A percentile compares a stretch with the other conserved stretches of the same genome.
Evolutionary conservation across 1,139 yeast genomes (phyloP).

Genomic region (Yarrowia galli): DNA sequence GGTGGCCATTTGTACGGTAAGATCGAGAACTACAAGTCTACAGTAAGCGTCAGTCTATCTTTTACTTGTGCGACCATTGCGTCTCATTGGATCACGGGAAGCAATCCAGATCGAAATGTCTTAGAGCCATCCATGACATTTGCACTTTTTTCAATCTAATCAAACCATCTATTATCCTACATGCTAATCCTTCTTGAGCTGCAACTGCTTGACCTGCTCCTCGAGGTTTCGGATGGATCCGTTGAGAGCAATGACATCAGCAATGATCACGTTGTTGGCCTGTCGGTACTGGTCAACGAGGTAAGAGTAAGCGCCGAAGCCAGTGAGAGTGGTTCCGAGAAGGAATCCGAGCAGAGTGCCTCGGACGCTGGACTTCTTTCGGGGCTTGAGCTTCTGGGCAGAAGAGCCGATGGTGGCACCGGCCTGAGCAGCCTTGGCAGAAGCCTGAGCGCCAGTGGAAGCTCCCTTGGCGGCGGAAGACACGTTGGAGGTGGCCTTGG

Average conservation of each 20-base stretch:
- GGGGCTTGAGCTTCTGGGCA: constrained; percentile 36
- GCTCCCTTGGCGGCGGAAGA: constrained; percentile 16
- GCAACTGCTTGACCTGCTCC: constrained; percentile 52
- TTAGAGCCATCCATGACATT: too few relatives aligned
- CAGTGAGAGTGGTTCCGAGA: constrained; percentile 76
- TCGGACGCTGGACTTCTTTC: constrained; percentile 38
- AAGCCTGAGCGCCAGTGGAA: constrained; percentile 22
- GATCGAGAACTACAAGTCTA: too few relatives aligned
- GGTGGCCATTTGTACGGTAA: too few relatives aligned
- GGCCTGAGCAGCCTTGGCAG: constrained; percentile 37
- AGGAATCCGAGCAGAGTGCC: constrained; percentile 64
- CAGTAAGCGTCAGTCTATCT: too few relatives aligned
- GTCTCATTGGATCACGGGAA: too few relatives aligned
- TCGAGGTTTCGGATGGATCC: constrained; percentile 72
- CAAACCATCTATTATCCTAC: constrained; percentile 28
- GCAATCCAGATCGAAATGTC: too few relatives aligned
- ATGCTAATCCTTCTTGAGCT: constrained; percentile 37
- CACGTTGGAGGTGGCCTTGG: constrained; percentile 22
- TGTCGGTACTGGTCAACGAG: constrained; percentile 77
- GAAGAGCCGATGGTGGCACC: constrained; percentile 34
- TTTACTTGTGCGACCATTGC: too few relatives aligned
- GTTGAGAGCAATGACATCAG: constrained; percentile 76
- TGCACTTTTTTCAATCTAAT: not conserved
- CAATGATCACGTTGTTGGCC: constrained; percentile 73
- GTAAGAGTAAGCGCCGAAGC: constrained; percentile 78